Evolutionary conservation across 2,329 filamentous ascomycete species (phyloP), one percentile per base, ranked within the genome.

Genomic region (Teratosphaeria pseudoeucalypti): DNA sequence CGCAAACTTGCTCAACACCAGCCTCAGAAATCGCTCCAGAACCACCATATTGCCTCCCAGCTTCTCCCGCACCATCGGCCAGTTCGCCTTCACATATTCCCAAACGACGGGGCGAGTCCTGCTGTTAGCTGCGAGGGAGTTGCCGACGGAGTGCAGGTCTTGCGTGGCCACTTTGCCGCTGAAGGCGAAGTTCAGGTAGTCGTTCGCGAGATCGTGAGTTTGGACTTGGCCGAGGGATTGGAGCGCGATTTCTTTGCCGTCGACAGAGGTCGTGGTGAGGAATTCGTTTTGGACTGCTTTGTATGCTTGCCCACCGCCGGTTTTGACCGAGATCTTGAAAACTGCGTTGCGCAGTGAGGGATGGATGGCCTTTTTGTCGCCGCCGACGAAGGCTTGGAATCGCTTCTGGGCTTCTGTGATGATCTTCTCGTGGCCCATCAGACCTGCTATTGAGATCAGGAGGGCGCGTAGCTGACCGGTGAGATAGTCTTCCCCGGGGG

Each of bases 171-270:
- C 89, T n/a, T 88, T 81, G 72, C 87, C 86, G 66, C 90, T 92
- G 74, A 95, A 87, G 75, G 92, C 78, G 72, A 96, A 82, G 75
- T 86, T 67, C 79, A 88, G 70, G 81, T 86, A 80, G 70, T 86
- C 75, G 59, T 81, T 77, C 53, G 95, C 85, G 34, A 96, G 78
- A 10, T 85, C 82, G 0, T 78, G 71, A 58, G 90, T 84, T 67
- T 87, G 86, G 23, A 88, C 85, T 47, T 85, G 84, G 37, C 91
- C 90, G 53, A 99, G 81, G 3, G 88, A 84, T 43, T 82, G 79
- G 2, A 97, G 82, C 65, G 85, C 88, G 64, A 95, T 88, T 66
- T 96, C 91, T 75, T 92, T 95, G 67, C 91, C 92, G 68, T 97
- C 94, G 43, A 96, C 86, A 7, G 91, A 90, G 57, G 87, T 87